phyloP scores from a whole-genome alignment of 352 stramenopile species.

The Phytophthora syringae region DNA sequence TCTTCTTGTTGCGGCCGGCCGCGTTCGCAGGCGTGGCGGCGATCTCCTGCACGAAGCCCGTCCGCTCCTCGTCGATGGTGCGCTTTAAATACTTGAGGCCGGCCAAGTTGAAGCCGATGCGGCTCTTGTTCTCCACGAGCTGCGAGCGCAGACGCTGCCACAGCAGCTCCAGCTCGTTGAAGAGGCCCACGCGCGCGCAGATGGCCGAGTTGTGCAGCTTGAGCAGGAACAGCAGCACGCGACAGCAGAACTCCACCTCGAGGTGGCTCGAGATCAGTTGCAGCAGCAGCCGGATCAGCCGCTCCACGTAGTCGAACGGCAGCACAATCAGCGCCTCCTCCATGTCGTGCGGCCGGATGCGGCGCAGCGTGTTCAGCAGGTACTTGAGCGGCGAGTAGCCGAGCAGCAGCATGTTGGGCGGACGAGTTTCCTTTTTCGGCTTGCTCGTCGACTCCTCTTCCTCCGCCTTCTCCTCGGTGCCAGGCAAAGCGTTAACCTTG shows the following conservation, averaged over 20 bases:
- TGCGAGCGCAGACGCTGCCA: slow-evolving; percentile 78
- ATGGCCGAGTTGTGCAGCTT: slow-evolving; percentile 85
- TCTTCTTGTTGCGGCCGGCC: slow-evolving; percentile 62
- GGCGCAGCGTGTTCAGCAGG: slow-evolving; percentile 93
- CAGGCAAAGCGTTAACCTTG: slow-evolving; percentile 48
- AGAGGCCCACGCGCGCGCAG: slow-evolving; percentile 64
- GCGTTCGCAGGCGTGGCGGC: slow-evolving; percentile 33
- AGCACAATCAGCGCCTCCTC: slow-evolving; percentile 98
- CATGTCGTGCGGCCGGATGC: slow-evolving; percentile 95
- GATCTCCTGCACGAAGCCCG: slow-evolving; percentile 82
- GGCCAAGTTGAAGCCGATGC: slow-evolving; percentile 89
- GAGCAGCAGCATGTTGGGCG: slow-evolving; percentile 94
- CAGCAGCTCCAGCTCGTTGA: slow-evolving; percentile 82
- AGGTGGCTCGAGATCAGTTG: slow-evolving; percentile 88
- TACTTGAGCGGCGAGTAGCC: slow-evolving; percentile 95
- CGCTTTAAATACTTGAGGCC: slow-evolving; percentile 90
- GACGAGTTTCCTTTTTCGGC: slow-evolving; percentile 52
- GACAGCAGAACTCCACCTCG: slow-evolving; percentile 94
- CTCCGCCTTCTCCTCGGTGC: slow-evolving; percentile 22
- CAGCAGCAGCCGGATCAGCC: slow-evolving; percentile 93
- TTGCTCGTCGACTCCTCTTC: slow-evolving; percentile 44
- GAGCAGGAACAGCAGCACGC: slow-evolving; percentile 77
- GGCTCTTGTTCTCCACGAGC: slow-evolving; percentile 82
- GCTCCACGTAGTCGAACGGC: slow-evolving; percentile 96
- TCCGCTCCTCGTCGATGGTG: slow-evolving; percentile 80